A percentile compares a stretch with the other conserved stretches of the same genome.
These are phyloP conservation scores for Russula abietina DNA, from an alignment of 768 basidiomycete genomes.

Conservation along the genomic window DNA sequence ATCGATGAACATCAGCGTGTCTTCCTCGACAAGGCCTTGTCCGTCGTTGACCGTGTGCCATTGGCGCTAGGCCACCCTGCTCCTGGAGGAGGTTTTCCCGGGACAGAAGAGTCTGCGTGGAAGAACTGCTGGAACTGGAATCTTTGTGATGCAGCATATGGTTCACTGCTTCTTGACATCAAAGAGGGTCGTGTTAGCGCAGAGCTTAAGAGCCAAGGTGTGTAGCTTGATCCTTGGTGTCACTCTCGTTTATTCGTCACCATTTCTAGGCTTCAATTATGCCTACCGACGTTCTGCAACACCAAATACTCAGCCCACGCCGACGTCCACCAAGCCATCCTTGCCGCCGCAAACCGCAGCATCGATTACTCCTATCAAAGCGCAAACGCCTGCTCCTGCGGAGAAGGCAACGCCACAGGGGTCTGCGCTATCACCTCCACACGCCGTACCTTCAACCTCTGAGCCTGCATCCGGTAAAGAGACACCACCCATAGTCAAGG, in stretches of 20 bases:
- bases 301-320: slow-evolving; percentile 49
- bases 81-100: slow-evolving; percentile 38
- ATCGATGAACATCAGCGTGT: slow-evolving; percentile 88
- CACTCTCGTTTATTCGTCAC: not conserved
- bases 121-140: slow-evolving; percentile 99
- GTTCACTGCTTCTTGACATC: slow-evolving; percentile 80
- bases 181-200: slow-evolving; percentile 89
- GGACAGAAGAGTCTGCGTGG: slow-evolving; percentile 88
- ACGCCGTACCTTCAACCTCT: not conserved
- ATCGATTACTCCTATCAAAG: slow-evolving; percentile 32
- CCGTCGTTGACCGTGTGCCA: slow-evolving; percentile 78
- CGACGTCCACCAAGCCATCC: slow-evolving; percentile 49
- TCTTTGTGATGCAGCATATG: slow-evolving; percentile 91
- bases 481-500: slow-evolving; percentile 16
- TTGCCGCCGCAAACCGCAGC: slow-evolving; percentile 39
- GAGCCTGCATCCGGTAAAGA: slow-evolving; percentile 16
- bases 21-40: slow-evolving; percentile 82
- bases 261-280: slow-evolving; percentile 80
- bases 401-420: slow-evolving; percentile 14
- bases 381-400: slow-evolving; percentile 31
- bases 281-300: slow-evolving; percentile 77
- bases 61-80: slow-evolving; percentile 41
- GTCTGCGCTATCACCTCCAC: not conserved
- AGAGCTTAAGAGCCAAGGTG: slow-evolving; percentile 89
- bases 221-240: slow-evolving; percentile 25